A percentile compares a stretch with the other conserved stretches of the same genome.
Evolutionary conservation across 805 yeast species (phyloP).

Genomic region (Ogataea paradorogensis): DNA sequence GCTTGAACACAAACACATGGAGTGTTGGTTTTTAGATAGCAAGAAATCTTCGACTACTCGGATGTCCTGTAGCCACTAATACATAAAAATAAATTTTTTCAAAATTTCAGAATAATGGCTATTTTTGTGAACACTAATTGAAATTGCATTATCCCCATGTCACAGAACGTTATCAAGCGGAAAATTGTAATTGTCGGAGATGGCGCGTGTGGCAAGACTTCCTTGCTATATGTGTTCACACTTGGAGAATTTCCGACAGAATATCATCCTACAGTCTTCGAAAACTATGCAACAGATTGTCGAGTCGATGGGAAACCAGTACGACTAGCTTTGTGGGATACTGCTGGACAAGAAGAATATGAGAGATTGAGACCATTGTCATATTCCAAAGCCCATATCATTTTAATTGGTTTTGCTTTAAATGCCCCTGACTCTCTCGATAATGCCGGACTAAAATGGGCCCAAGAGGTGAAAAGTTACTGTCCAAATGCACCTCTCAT

Average conservation of each 20-base stretch:
- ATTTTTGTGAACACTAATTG: slow-evolving; percentile 1
- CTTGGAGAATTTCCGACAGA: slow-evolving; percentile 91
- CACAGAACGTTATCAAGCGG: slow-evolving; percentile 45
- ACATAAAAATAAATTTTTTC: slow-evolving; percentile 9
- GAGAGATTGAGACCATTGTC: slow-evolving; percentile 86
- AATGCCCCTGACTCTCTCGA: slow-evolving; percentile 82
- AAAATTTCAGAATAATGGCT: slow-evolving; percentile 4
- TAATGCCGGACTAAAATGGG: slow-evolving; percentile 85
- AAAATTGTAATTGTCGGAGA: slow-evolving; percentile 91
- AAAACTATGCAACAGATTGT: slow-evolving; percentile 91
- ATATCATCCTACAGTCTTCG: slow-evolving; percentile 92
- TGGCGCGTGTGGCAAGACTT: slow-evolving; percentile 94
- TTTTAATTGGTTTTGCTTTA: slow-evolving; percentile 81
- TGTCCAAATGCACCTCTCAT: slow-evolving; percentile 80
- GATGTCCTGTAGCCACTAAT: not conserved
- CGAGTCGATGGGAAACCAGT: slow-evolving; percentile 92
- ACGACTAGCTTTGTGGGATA: slow-evolving; percentile 87
- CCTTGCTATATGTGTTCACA: slow-evolving; percentile 85
- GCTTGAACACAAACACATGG: slow-evolving; percentile 6
- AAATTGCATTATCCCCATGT: slow-evolving; percentile 1
- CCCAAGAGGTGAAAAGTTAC: slow-evolving; percentile 72
- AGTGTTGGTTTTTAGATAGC: slow-evolving; percentile 3
- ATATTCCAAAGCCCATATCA: slow-evolving; percentile 82
- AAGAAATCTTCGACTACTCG: not conserved
- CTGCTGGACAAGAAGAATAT: slow-evolving; percentile 96